Conservation (phyloP, 1,284 basidiomycete genomes). For the Puccinia hordei region DNA sequence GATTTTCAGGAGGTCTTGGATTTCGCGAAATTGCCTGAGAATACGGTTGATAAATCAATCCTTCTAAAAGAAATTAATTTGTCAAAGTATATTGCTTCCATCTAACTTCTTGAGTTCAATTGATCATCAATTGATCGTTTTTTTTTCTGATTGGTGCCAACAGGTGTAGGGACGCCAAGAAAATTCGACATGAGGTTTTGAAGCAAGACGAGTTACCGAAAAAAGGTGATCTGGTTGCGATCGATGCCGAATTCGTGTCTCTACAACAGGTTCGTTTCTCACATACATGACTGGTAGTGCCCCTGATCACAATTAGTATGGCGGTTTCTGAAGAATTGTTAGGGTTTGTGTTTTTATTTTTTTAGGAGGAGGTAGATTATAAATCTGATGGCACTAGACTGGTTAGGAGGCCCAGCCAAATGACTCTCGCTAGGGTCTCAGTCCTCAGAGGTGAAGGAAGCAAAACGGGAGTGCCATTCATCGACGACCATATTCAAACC, state of each 20-base stretch:
- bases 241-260: slow-evolving; percentile 96
- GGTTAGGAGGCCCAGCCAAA: slow-evolving; percentile 82
- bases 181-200: slow-evolving; percentile 78
- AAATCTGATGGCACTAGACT: slow-evolving; percentile 92
- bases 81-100: slow-evolving; percentile 66
- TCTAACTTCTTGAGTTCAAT: not conserved
- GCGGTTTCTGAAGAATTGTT: not conserved
- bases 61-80: slow-evolving; percentile 84
- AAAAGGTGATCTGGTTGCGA: slow-evolving; percentile 84
- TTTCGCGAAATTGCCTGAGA: slow-evolving; percentile 68
- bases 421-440: slow-evolving; percentile 90
- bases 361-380: slow-evolving; percentile 87
- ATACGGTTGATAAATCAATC: slow-evolving; percentile 71
- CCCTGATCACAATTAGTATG: not conserved
- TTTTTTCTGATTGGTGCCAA: not conserved
- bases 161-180: slow-evolving; percentile 72
- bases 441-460: slow-evolving; percentile 82
- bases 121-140: not conserved
- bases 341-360: slow-evolving; percentile 5
- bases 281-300: not conserved
- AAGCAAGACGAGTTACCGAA: slow-evolving; percentile 75
- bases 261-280: slow-evolving; percentile 74
- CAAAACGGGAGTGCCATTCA: slow-evolving; percentile 82
- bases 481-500: slow-evolving; percentile 96
- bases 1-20: slow-evolving; percentile 69